These are phyloP conservation scores for Pachyrhizus erosus DNA, from an alignment of 306 rosid genomes.

Conservation along the genomic window DNA sequence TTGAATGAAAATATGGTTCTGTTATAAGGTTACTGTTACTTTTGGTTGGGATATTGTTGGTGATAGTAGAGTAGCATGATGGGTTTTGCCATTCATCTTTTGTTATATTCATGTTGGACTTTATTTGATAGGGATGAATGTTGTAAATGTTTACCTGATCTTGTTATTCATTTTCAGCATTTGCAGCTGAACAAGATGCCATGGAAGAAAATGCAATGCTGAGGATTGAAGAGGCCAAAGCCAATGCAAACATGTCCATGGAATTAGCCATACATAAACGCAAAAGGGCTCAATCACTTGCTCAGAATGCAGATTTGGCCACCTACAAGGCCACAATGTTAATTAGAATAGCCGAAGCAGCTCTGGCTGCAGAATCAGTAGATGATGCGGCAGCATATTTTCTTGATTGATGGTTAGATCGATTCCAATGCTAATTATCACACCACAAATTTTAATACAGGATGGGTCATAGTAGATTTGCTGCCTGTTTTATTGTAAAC, in stretches of 20 bases:
- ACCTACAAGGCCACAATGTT: slow-evolving; percentile 77
- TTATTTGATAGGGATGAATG: background rate
- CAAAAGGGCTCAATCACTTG: slow-evolving; percentile 70
- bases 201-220: slow-evolving; percentile 57
- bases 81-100: background rate
- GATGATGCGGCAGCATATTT: slow-evolving; percentile 58
- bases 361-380: slow-evolving; percentile 53
- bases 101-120: background rate
- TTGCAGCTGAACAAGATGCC: slow-evolving; percentile 66
- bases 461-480: slow-evolving; percentile 29
- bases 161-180: slow-evolving; percentile 53
- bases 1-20: background rate
- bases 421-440: slow-evolving; percentile 41
- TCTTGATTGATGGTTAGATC: slow-evolving; percentile 61
- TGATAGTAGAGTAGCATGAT: background rate
- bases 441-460: slow-evolving; percentile 38
- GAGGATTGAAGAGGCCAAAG: slow-evolving; percentile 65
- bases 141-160: slow-evolving; percentile 5
- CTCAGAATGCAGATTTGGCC: slow-evolving; percentile 84
- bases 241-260: slow-evolving; percentile 53
- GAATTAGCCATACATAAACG: slow-evolving; percentile 72
- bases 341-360: slow-evolving; percentile 75
- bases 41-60: background rate
- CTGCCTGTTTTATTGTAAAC: slow-evolving; percentile 50
- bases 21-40: background rate